Percentiles rank a stretch among this genome's conserved stretches.
Evolutionary conservation across 2,329 filamentous ascomycete species (phyloP).

Genomic region (Penicillium sp.): DNA sequence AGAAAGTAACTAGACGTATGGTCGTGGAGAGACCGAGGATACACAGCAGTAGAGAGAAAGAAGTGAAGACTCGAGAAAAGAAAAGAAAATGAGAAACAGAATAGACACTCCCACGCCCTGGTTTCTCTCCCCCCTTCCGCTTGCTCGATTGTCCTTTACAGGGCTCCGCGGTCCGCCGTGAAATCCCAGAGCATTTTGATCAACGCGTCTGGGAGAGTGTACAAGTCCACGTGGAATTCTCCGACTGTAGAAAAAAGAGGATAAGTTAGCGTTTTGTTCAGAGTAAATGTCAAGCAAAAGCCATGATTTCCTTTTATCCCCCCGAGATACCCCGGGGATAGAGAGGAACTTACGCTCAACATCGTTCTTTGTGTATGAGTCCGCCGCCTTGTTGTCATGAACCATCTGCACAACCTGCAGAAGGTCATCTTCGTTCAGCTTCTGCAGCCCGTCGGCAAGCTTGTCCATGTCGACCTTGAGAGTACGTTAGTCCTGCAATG

Average conservation of each 20-base stretch:
- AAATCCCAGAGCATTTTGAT: slow-evolving; percentile 97
- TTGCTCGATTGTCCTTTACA: slow-evolving; percentile 23
- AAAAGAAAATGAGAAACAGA: slow-evolving; percentile 6
- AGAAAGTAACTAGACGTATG: slow-evolving; percentile 9
- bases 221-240: slow-evolving; percentile 97
- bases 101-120: slow-evolving; percentile 4
- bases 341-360: slow-evolving; percentile 74
- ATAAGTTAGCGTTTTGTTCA: slow-evolving; percentile 19
- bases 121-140: not conserved
- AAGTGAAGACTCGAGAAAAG: slow-evolving; percentile 5
- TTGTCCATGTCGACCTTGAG: slow-evolving; percentile 83
- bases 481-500: not conserved
- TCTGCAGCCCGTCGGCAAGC: slow-evolving; percentile 85
- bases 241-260: slow-evolving; percentile 63
- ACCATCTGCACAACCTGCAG: slow-evolving; percentile 96
- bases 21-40: slow-evolving; percentile 1
- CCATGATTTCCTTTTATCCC: not conserved
- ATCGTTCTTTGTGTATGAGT: slow-evolving; percentile 97
- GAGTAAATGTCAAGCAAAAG: not conserved
- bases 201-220: slow-evolving; percentile 87
- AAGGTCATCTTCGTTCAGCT: slow-evolving; percentile 87
- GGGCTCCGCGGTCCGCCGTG: slow-evolving; percentile 50
- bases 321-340: not conserved
- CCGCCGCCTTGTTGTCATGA: slow-evolving; percentile 90
- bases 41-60: slow-evolving; percentile 3